Evolutionary conservation across 495 filamentous ascomycete genomes (phyloP).

Genomic region (Pyrenopolyporus hunteri): DNA sequence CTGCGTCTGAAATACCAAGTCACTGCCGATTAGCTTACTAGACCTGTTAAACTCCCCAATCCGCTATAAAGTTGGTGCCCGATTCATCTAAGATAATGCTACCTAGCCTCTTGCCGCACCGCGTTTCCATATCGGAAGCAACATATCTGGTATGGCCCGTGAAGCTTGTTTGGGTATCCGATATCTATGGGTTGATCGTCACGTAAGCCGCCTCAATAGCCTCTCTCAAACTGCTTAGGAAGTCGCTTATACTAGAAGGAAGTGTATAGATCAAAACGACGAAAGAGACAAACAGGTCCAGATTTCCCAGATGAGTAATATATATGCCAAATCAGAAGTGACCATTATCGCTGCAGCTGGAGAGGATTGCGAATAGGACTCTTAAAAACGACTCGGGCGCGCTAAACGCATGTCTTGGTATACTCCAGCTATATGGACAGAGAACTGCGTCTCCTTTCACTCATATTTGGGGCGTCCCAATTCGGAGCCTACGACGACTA

Average conservation of each 20-base stretch:
- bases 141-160: too few species aligned
- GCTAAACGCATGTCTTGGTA: background rate
- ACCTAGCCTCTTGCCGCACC: too few species aligned
- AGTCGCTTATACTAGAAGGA: background rate
- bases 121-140: too few species aligned
- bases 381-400: background rate
- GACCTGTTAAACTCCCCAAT: too few species aligned
- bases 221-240: background rate
- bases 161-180: background rate
- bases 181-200: constrained; percentile 14
- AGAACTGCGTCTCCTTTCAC: background rate
- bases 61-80: too few species aligned
- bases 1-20: too few species aligned
- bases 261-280: constrained; percentile 48
- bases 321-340: constrained; percentile 44
- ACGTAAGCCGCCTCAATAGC: background rate
- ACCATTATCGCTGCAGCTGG: constrained; percentile 46
- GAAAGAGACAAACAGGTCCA: constrained; percentile 35
- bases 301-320: constrained; percentile 43
- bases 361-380: constrained; percentile 2
- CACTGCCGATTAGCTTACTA: too few species aligned
- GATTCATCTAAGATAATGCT: too few species aligned
- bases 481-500: background rate
- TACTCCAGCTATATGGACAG: background rate
- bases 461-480: background rate